Conservation (phyloP, 768 basidiomycete species). For the Fomitopsis serialis region DNA sequence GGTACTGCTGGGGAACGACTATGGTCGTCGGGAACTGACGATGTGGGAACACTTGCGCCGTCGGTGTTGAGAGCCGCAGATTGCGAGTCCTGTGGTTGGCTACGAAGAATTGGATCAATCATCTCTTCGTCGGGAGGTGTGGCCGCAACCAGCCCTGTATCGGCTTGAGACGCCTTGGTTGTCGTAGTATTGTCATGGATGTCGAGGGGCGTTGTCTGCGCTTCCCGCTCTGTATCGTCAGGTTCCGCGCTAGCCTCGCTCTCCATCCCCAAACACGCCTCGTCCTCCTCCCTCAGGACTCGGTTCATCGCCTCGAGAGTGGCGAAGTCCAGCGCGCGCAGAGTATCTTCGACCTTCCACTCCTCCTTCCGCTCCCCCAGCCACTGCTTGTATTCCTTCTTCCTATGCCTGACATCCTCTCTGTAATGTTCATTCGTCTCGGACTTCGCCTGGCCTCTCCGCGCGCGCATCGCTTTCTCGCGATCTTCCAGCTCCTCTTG, state of each 20-base stretch:
- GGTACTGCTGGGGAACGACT: neutral
- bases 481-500: slow-evolving; percentile 11
- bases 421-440: slow-evolving; percentile 16
- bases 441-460: slow-evolving; percentile 13
- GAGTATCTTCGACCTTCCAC: slow-evolving; percentile 26
- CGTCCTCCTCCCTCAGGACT: slow-evolving; percentile 28
- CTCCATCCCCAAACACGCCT: slow-evolving; percentile 4
- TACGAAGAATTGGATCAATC: slow-evolving; percentile 28
- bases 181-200: neutral
- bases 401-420: slow-evolving; percentile 23
- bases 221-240: neutral
- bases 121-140: slow-evolving; percentile 3
- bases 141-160: neutral
- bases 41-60: too few relatives aligned
- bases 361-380: slow-evolving; percentile 11
- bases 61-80: neutral
- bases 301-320: slow-evolving; percentile 31
- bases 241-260: neutral
- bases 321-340: slow-evolving; percentile 22
- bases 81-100: slow-evolving; percentile 14
- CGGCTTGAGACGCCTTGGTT: neutral
- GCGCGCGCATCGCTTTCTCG: slow-evolving; percentile 16
- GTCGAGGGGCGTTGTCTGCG: neutral
- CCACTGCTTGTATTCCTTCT: slow-evolving; percentile 18
- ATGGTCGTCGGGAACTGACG: too few relatives aligned